Conservation (phyloP, 805 yeast species). For the Nadsonia fulvescens region DNA sequence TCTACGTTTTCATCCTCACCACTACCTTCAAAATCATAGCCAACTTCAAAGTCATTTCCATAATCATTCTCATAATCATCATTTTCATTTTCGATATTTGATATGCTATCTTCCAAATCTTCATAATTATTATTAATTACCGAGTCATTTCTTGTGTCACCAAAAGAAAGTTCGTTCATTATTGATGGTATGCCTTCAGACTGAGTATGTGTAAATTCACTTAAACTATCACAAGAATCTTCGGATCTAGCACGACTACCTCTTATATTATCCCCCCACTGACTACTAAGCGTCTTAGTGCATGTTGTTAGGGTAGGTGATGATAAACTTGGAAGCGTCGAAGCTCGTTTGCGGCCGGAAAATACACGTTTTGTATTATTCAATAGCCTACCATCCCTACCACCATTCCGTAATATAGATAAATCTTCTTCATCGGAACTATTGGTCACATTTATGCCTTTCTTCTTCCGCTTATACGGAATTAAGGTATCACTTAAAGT, state of each 20-base stretch:
- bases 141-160: no score
- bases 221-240: no score
- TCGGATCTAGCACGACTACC: slow-evolving; percentile 2
- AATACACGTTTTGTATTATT: slow-evolving; percentile 4
- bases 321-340: no score
- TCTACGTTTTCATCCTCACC: slow-evolving; percentile 9
- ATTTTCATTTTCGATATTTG: slow-evolving; percentile 1
- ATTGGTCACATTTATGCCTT: slow-evolving; percentile 1
- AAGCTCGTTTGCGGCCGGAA: slow-evolving; percentile 1
- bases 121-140: background rate
- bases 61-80: no score
- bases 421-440: slow-evolving; percentile 4
- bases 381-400: no score
- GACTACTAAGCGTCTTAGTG: no score
- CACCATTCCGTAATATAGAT: no score
- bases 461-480: slow-evolving; percentile 3
- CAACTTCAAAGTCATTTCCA: slow-evolving; percentile 1
- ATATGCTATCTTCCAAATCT: background rate
- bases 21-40: slow-evolving; percentile 7
- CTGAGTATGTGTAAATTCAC: no score
- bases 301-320: no score
- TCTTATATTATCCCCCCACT: slow-evolving; percentile 1
- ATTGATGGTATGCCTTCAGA: no score
- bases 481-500: slow-evolving; percentile 4
- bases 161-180: no score